Evolutionary conservation across 805 yeast species (phyloP), one percentile per base, ranked within the genome.

Genomic region (Osmozyma mogii): DNA sequence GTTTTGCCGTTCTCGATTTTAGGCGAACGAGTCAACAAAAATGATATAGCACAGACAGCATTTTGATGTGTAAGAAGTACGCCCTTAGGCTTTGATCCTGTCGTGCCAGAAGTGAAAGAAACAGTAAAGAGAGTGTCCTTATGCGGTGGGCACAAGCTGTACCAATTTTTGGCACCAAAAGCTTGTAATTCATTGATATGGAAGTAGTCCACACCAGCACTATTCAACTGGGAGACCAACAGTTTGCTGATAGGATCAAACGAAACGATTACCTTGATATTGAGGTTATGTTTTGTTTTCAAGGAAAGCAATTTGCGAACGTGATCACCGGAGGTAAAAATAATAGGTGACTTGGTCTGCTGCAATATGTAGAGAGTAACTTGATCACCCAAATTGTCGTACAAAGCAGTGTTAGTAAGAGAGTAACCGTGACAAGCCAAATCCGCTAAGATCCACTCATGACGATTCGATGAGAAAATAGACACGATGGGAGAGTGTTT

Each of bases 91-190:
- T 40, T 39, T 11, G 67, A 53, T 11, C 85, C 85, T 1, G 87
- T 78, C 2, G 88, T 79, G 18, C 88, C 88, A 0, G 84, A 75
- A 2, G 88, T 80, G 49, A 78, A 79, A 6, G 79, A 72, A 27
- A 80, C 70, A 11, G 87, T 76, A 48, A 72, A 75, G 8, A 45
- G 23, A 3, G 56, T 48, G 10, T 70, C 66, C 1, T 76, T 70
- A 1, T 51, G 56, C 15, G 84, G 81, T 9, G 72, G 71, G 16
- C 49, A 34, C 22, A 44, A 49, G 2, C 23, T 50, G 45, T 35
- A 50, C 44, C 24, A 66, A 55, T 28, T 38, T 5, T 37, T 29
- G 51, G 44, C 29, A 35, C 50, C 72, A 43, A 36, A 61, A 36
- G 18, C 47, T 42, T 45, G 63, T 43, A 41, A 54, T 38, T 34